phyloP scores from a whole-genome alignment of 768 basidiomycete species.

The Xanthoconium purpureum region DNA sequence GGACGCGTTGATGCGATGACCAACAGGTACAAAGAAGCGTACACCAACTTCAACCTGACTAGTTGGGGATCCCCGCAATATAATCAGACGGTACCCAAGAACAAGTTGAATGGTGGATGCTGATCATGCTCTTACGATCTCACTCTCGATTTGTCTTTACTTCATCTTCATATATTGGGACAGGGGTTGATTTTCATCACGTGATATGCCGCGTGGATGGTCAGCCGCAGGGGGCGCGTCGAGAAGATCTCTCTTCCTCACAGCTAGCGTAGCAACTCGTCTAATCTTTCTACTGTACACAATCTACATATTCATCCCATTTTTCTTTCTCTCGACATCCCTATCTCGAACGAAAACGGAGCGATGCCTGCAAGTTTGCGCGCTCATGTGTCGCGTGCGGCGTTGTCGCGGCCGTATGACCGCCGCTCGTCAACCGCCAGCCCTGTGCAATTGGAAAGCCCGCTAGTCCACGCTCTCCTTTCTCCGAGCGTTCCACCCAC shows the following conservation, averaged over 20 bases:
- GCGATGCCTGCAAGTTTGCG: conserved; percentile 24
- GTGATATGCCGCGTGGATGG: conserved; percentile 23
- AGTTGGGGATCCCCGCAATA: conserved; percentile 41
- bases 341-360: not conserved
- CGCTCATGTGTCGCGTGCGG: conserved; percentile 3
- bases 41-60: conserved; percentile 44
- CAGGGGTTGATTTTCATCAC: conserved; percentile 30
- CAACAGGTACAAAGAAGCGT: conserved; percentile 41
- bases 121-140: conserved; percentile 14
- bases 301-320: conserved; percentile 23
- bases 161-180: not conserved
- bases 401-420: conserved; percentile 22
- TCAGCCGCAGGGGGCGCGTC: conserved; percentile 29
- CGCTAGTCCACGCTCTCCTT: not conserved
- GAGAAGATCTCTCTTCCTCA: not conserved
- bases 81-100: conserved; percentile 59
- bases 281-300: conserved; percentile 24
- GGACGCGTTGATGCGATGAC: not conserved
- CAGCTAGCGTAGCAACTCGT: conserved; percentile 12
- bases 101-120: conserved; percentile 36
- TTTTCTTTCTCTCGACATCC: not conserved
- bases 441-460: not conserved
- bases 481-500: not conserved
- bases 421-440: conserved; percentile 13
- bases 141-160: conserved; percentile 1